These are phyloP conservation scores for Amanita inopinata DNA, from an alignment of 768 basidiomycete species.

Conservation along the genomic window DNA sequence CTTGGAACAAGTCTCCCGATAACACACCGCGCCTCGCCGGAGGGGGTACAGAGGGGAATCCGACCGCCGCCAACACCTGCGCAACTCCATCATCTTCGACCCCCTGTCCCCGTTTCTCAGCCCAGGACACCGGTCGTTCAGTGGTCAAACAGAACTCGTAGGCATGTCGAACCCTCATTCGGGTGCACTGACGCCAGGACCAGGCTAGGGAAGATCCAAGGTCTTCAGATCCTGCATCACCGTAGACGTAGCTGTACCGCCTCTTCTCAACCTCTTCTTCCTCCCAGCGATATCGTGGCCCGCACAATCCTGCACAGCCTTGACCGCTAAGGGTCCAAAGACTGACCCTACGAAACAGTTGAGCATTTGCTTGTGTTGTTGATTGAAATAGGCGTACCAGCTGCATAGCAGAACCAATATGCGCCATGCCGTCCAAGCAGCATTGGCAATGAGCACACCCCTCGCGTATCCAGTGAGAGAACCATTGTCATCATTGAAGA, in stretches of 20 bases:
- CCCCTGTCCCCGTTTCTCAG: conserved; percentile 21
- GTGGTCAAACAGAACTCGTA: conserved; percentile 66
- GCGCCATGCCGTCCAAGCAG: conserved; percentile 75
- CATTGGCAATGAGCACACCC: conserved; percentile 74
- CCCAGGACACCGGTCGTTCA: conserved; percentile 24
- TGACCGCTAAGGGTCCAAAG: conserved; percentile 75
- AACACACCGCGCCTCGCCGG: conserved; percentile 52
- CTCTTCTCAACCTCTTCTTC: conserved; percentile 65
- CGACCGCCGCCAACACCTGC: conserved; percentile 46
- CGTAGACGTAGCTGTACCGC: conserved; percentile 30
- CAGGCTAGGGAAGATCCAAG: conserved; percentile 48
- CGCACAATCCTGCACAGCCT: conserved; percentile 74
- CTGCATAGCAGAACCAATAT: conserved; percentile 56
- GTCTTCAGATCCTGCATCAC: conserved; percentile 36
- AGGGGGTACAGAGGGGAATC: conserved; percentile 40
- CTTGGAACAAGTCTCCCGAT: conserved; percentile 55
- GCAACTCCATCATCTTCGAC: conserved; percentile 38
- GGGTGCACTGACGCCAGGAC: conserved; percentile 70
- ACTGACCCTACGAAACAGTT: conserved; percentile 41
- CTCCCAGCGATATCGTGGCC: conserved; percentile 78
- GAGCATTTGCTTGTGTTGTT: background rate
- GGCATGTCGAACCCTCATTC: conserved; percentile 63
- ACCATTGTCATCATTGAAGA: conserved; percentile 56
- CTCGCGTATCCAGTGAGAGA: conserved; percentile 66
- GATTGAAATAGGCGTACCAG: conserved; percentile 38